Evolutionary conservation across 1,284 basidiomycete genomes (phyloP), one percentile per base, ranked within the genome.

Genomic region (Rhodotorula sp.): DNA sequence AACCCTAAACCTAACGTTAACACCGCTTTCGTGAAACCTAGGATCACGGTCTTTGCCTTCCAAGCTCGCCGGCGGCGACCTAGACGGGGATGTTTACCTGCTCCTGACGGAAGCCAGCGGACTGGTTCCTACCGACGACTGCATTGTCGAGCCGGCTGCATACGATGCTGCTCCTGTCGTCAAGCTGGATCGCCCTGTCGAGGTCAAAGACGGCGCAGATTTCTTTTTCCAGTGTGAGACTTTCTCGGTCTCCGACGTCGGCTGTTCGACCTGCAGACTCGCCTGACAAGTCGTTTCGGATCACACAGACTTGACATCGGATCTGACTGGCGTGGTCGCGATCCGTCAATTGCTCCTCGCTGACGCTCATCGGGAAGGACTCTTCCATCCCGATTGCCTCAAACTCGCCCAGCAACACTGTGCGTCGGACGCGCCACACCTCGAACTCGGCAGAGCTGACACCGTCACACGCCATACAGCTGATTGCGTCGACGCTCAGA

Each of bases 191-290:
- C 52, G 59, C 3, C 64, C 66, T 1, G 57, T 49, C 5, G 66
- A 52, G 1, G 23, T 74, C 21, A 39, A n/a, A 2, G 69, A 74
- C 12, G 67, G 54, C 12, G 49, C 39, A 15, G 62, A 71, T 26
- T 74, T 71, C 31, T 74, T 74, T 56, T 64, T 71, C 56, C 39
- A 74, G 31, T 69, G 71, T 70, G 21, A 5, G 70, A 23, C 26
- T 4, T 23, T 21, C n/a, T 26, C 20, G 8, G 3, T 20, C 4
- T 5, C 54, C n/a, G 31, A 29, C 10, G n/a, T n/a, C 31, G 39
- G 1, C 2, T 43, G 3, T 10, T 51, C 23, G 21, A 14, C 7
- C n/a, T 52, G n/a, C 51, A n/a, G 51, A 52, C 16, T 15, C 8
- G 18, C 57, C n/a, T 10, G 12, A 20, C 46, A 39, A 16, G 23